phyloP scores from a whole-genome alignment of 2,329 filamentous ascomycete species.

The Xylariaceae sp. region DNA sequence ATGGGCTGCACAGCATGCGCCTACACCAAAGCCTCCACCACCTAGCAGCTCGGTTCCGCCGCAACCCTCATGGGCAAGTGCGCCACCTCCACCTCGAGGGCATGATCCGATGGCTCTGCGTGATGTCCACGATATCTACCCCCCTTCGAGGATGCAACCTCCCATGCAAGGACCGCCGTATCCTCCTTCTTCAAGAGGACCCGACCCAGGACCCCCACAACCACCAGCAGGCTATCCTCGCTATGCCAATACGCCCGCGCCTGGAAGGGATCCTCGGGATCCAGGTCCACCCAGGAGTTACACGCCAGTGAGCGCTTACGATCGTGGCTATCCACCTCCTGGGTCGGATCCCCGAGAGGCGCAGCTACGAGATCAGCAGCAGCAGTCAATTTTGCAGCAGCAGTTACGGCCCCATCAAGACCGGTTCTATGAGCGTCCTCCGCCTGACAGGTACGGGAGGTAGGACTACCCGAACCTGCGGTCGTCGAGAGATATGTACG shows the following conservation, averaged over 20 bases:
- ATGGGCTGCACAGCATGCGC: slow-evolving; percentile 35
- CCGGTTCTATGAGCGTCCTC: slow-evolving; percentile 36
- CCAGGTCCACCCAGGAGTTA: slow-evolving; percentile 41
- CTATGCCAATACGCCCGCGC: slow-evolving; percentile 40
- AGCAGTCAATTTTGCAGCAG: slow-evolving; percentile 31
- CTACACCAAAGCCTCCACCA: slow-evolving; percentile 32
- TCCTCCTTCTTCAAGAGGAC: slow-evolving; percentile 34
- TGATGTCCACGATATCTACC: slow-evolving; percentile 23
- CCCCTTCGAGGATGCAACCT: slow-evolving; percentile 24
- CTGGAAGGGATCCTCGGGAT: slow-evolving; percentile 36
- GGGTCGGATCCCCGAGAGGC: slow-evolving; percentile 32
- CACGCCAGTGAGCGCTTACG: slow-evolving; percentile 39
- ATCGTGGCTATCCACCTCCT: slow-evolving; percentile 37
- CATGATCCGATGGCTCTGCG: slow-evolving; percentile 28
- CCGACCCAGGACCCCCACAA: slow-evolving; percentile 38
- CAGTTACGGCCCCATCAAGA: slow-evolving; percentile 39
- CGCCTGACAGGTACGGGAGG: slow-evolving; percentile 41
- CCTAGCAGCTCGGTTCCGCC: slow-evolving; percentile 28
- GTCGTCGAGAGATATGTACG: no score
- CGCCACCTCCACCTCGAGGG: slow-evolving; percentile 22
- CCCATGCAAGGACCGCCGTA: slow-evolving; percentile 30
- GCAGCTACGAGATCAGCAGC: slow-evolving; percentile 28
- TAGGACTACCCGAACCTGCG: slow-evolving; percentile 17
- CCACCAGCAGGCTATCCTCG: slow-evolving; percentile 35
- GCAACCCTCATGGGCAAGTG: slow-evolving; percentile 32